Conservation (phyloP, 73 alveolate genomes). For the Strombidium stylifer region DNA sequence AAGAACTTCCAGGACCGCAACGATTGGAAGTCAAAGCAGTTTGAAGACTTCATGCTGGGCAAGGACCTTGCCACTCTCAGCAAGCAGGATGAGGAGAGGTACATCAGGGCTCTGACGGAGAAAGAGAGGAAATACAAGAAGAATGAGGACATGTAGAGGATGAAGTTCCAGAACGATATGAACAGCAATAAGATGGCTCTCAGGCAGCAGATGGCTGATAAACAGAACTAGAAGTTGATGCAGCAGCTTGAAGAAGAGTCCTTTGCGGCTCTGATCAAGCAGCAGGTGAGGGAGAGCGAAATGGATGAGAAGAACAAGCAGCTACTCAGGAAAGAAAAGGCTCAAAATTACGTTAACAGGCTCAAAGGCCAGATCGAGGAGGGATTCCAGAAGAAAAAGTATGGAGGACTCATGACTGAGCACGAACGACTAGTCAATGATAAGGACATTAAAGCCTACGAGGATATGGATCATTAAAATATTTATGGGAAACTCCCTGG, state of each 20-base stretch:
- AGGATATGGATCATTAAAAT: slow-evolving; percentile 18
- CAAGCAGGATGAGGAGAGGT: slow-evolving; percentile 14
- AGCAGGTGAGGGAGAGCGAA: neutral
- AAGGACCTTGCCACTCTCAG: neutral
- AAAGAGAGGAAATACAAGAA: slow-evolving; percentile 1
- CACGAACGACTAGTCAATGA: slow-evolving; percentile 58
- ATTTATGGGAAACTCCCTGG: slow-evolving; percentile 3
- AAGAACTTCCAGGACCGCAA: neutral
- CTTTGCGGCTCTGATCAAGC: slow-evolving; percentile 22
- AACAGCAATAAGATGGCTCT: neutral
- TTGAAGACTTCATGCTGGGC: neutral
- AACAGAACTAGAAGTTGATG: slow-evolving; percentile 6
- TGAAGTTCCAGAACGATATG: neutral
- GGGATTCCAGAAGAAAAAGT: slow-evolving; percentile 27
- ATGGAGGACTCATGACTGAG: slow-evolving; percentile 48
- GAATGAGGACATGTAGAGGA: slow-evolving; percentile 4
- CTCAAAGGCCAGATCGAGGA: slow-evolving; percentile 33
- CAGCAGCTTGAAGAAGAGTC: slow-evolving; percentile 1
- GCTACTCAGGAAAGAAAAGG: slow-evolving; percentile 1
- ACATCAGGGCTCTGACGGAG: slow-evolving; percentile 12
- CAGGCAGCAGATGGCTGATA: slow-evolving; percentile 22
- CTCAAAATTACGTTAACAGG: slow-evolving; percentile 19
- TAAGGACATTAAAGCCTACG: slow-evolving; percentile 46
- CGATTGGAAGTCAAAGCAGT: neutral
- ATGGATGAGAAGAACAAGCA: neutral